Conservation (phyloP, 2,329 filamentous ascomycete species). For the Coleophoma cylindrospora region DNA sequence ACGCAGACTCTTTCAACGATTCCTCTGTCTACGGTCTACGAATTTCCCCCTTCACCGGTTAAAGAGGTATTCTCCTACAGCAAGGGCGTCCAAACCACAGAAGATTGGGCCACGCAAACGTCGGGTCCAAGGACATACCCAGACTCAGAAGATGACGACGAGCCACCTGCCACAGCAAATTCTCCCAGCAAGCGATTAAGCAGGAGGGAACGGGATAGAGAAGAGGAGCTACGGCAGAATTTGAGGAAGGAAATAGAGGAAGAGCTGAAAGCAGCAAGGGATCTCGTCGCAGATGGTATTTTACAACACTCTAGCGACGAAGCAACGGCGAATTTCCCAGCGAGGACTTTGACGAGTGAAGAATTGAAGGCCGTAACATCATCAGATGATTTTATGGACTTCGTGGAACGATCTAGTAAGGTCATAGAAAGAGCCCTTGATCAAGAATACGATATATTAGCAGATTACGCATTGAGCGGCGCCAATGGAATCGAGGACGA, state of each 20-base stretch:
- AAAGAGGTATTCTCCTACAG: conserved; percentile 93
- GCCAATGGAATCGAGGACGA: conserved; percentile 70
- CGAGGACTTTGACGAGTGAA: conserved; percentile 73
- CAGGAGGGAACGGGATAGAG: conserved; percentile 72
- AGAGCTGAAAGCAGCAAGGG: conserved; percentile 72
- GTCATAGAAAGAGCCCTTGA: conserved; percentile 94
- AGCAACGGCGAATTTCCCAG: conserved; percentile 60
- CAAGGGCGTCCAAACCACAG: conserved; percentile 90
- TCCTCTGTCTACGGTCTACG: conserved; percentile 71
- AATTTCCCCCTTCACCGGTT: conserved; percentile 69
- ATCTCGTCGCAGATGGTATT: conserved; percentile 48
- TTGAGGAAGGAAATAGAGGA: conserved; percentile 89
- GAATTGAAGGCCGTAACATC: conserved; percentile 87
- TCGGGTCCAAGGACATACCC: conserved; percentile 48
- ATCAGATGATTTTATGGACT: conserved; percentile 90
- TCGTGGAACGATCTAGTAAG: conserved; percentile 92
- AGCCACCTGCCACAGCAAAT: conserved; percentile 46
- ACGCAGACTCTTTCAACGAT: conserved; percentile 69
- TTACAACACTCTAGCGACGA: conserved; percentile 39
- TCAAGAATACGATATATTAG: conserved; percentile 92
- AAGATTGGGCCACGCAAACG: conserved; percentile 58
- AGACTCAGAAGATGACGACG: conserved; percentile 61
- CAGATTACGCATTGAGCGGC: conserved; percentile 84
- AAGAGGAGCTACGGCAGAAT: conserved; percentile 84
- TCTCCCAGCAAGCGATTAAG: conserved; percentile 70